phyloP scores from a whole-genome alignment of 148 eudicot genomes.

The Polygonum aviculare region DNA sequence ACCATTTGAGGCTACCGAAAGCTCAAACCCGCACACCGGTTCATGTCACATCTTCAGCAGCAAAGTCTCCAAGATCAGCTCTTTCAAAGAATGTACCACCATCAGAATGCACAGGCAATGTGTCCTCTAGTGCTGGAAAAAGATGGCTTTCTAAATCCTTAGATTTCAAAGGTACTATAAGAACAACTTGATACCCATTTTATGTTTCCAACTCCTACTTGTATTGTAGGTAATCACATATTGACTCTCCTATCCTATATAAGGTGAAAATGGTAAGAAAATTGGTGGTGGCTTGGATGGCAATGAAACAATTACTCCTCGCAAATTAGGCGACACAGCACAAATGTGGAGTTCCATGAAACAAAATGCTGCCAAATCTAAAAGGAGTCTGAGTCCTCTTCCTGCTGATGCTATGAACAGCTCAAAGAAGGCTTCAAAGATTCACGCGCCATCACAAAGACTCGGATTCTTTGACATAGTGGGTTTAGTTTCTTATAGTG shows the following conservation, averaged over 20 bases:
- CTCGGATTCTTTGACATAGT: background rate
- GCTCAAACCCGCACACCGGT: background rate
- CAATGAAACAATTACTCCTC: background rate
- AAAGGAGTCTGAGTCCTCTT: conserved; percentile 2
- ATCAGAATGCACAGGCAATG: background rate
- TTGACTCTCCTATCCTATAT: background rate
- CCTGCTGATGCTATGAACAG: background rate
- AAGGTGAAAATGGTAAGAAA: background rate
- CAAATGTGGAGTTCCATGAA: background rate
- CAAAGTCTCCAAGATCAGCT: background rate
- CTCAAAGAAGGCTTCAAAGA: background rate
- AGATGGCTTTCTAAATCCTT: conserved; percentile 6
- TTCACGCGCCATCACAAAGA: background rate
- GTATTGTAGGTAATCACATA: background rate
- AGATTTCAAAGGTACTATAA: background rate
- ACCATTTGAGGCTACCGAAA: background rate
- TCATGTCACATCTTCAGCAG: background rate
- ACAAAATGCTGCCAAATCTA: background rate
- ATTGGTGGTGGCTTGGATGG: background rate
- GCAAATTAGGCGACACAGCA: background rate
- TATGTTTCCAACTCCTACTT: background rate
- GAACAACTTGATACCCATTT: background rate
- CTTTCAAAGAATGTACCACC: background rate
- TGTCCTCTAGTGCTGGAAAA: background rate
- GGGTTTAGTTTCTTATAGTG: background rate